These are phyloP conservation scores for Brassica cretica DNA, from an alignment of 345 rosid genomes.

Conservation along the genomic window DNA sequence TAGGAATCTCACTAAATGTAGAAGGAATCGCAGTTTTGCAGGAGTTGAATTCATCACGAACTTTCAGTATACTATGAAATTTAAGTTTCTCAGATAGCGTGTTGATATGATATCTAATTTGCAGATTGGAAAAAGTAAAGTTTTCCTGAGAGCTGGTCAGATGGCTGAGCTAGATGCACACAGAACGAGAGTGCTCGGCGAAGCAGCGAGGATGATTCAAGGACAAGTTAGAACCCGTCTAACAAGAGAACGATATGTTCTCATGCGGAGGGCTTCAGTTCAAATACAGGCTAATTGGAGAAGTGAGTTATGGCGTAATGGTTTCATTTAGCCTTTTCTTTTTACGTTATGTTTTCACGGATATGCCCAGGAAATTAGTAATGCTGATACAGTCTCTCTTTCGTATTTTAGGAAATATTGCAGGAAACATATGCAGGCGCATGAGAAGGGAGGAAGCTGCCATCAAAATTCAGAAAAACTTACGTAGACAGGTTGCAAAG, in stretches of 20 bases:
- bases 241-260: constrained; percentile 50
- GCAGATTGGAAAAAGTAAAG: constrained; percentile 78
- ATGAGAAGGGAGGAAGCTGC: constrained; percentile 65
- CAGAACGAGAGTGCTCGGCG: constrained; percentile 52
- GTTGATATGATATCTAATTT: constrained; percentile 25
- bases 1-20: constrained; percentile 14
- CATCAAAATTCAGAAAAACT: constrained; percentile 65
- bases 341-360: constrained; percentile 3
- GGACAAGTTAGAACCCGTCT: constrained; percentile 44
- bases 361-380: constrained; percentile 4
- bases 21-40: not conserved
- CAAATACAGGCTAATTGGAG: constrained; percentile 75
- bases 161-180: constrained; percentile 81
- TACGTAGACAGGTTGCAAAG: constrained; percentile 60
- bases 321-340: not conserved
- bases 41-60: constrained; percentile 8
- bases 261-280: constrained; percentile 54
- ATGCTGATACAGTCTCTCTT: constrained; percentile 16
- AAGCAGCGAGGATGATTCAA: constrained; percentile 71
- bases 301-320: constrained; percentile 47
- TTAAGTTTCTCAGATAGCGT: constrained; percentile 23
- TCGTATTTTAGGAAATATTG: constrained; percentile 53
- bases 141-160: constrained; percentile 79
- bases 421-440: constrained; percentile 39
- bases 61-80: constrained; percentile 7